Percentiles rank a stretch among this genome's conserved stretches.
Conservation (phyloP, 192 early-diverging fungal genomes). For the Coemansia sp. region DNA sequence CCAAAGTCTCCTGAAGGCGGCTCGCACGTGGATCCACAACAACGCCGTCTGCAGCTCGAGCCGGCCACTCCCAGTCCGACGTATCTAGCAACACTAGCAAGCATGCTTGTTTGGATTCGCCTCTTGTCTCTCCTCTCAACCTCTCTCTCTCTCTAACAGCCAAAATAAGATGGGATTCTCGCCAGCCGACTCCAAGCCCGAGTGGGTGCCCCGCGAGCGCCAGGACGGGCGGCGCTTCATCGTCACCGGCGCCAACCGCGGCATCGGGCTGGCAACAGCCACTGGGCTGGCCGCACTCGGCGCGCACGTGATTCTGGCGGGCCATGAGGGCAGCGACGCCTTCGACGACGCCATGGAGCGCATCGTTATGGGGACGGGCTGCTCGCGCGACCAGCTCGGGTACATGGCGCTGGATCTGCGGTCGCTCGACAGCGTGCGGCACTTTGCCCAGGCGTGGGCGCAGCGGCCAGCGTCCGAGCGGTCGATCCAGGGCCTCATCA, state of each 20-base stretch:
- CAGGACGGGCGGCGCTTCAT: slow-evolving; percentile 47
- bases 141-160: neutral
- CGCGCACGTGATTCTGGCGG: slow-evolving; percentile 45
- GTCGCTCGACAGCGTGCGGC: slow-evolving; percentile 46
- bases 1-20: neutral
- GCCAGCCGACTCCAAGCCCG: slow-evolving; percentile 24
- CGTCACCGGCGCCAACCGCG: slow-evolving; percentile 55
- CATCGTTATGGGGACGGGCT: slow-evolving; percentile 46
- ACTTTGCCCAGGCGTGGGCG: slow-evolving; percentile 26
- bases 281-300: slow-evolving; percentile 47
- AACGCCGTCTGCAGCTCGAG: neutral
- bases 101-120: neutral
- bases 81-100: neutral
- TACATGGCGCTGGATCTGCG: slow-evolving; percentile 56
- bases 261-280: slow-evolving; percentile 51
- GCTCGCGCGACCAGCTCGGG: slow-evolving; percentile 32
- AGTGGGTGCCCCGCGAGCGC: slow-evolving; percentile 45
- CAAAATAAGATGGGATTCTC: slow-evolving; percentile 50
- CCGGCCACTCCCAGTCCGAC: neutral
- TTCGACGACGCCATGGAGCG: slow-evolving; percentile 48
- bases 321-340: slow-evolving; percentile 42
- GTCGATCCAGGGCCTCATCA: slow-evolving; percentile 35
- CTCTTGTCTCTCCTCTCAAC: neutral
- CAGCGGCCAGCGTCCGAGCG: slow-evolving; percentile 20
- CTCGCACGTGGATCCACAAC: slow-evolving; percentile 6